Conservation (phyloP, 257 asterid genomes). For the Nicotiana attenuata region DNA sequence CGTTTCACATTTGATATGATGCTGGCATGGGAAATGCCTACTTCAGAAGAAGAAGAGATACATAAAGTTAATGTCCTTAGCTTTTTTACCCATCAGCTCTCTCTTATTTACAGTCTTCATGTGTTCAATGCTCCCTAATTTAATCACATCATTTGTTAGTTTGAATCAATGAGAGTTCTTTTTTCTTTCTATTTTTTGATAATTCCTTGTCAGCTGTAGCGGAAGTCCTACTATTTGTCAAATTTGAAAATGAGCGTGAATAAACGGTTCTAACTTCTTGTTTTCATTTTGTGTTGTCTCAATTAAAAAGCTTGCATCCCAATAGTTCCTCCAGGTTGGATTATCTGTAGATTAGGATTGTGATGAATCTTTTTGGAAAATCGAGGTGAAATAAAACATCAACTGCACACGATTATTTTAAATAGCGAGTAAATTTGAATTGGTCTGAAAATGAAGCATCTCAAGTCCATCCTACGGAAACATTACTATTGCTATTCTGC, state of each 20-base stretch:
- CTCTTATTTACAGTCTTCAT: neutral
- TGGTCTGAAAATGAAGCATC: no score
- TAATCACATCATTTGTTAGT: neutral
- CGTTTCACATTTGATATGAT: slow-evolving; percentile 89
- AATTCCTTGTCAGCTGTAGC: neutral
- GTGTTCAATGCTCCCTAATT: neutral
- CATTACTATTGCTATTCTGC: no score
- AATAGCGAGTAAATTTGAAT: no score
- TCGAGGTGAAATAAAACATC: no score
- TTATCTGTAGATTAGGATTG: no score
- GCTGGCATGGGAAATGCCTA: slow-evolving; percentile 88
- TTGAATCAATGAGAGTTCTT: neutral
- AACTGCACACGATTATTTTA: no score
- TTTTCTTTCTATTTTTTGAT: neutral
- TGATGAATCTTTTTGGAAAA: no score
- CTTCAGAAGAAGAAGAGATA: slow-evolving; percentile 44
- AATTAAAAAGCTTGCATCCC: no score
- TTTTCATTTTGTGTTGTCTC: no score
- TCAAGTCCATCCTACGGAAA: no score
- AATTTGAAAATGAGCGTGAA: neutral
- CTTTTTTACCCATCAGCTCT: neutral
- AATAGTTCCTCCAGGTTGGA: no score
- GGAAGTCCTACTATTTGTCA: neutral
- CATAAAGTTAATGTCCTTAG: slow-evolving; percentile 24
- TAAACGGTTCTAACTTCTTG: neutral